Evolutionary conservation across 176 grass and related monocot genomes (phyloP).

Genomic region (Pontederia paniculata): DNA sequence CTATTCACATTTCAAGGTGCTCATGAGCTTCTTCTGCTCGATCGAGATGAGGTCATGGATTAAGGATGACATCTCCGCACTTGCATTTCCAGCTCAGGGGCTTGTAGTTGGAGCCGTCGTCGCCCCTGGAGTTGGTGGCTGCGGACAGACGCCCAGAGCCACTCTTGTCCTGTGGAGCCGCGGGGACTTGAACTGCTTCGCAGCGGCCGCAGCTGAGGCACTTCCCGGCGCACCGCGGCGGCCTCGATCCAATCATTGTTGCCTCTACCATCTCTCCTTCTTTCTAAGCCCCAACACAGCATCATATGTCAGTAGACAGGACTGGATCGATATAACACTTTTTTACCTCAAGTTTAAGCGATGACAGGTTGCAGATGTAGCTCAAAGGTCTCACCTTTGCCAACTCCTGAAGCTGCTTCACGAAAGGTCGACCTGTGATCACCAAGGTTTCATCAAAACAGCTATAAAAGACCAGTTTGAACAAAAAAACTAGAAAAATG

Average conservation of each 20-base stretch:
- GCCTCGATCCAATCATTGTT: not conserved
- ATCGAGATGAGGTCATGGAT: conserved; percentile 2
- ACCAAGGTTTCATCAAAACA: not conserved
- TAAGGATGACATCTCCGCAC: conserved; percentile 2
- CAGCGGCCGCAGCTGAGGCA: not conserved
- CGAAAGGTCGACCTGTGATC: conserved; percentile 19
- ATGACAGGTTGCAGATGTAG: not conserved
- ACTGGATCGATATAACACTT: not conserved
- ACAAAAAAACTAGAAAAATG: not conserved
- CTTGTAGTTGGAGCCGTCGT: conserved; percentile 12
- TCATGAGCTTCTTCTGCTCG: too few species aligned
- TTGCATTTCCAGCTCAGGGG: conserved; percentile 17
- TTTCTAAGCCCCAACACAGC: too few species aligned
- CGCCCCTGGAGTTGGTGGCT: not conserved
- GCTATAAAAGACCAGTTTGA: not conserved
- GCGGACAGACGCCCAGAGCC: not conserved
- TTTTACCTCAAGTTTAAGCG: not conserved
- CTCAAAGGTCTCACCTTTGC: conserved; percentile 9
- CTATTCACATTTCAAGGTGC: too few species aligned
- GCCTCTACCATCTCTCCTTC: too few species aligned
- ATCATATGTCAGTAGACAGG: not conserved
- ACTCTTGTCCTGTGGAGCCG: not conserved
- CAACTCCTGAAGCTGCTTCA: conserved; percentile 15
- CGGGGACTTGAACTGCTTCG: not conserved
- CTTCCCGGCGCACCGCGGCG: not conserved